Evolutionary conservation across 2,329 filamentous ascomycete genomes (phyloP).

Genomic region (Aspergillus aculeatus): DNA sequence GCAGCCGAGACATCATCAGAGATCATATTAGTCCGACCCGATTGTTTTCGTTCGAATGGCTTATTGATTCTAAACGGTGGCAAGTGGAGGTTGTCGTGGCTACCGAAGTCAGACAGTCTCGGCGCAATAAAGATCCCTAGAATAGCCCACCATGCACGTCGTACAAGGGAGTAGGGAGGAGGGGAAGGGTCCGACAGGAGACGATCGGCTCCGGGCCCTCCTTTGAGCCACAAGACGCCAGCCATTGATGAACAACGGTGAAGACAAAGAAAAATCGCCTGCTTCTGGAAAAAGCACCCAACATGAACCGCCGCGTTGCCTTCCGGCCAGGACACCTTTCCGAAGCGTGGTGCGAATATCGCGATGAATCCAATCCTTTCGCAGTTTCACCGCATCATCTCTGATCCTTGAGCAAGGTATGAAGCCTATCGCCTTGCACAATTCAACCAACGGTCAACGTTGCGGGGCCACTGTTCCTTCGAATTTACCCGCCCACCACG

Average conservation of each 20-base stretch:
- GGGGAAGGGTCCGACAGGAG: slow-evolving; percentile 9
- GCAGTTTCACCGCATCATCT: slow-evolving; percentile 11
- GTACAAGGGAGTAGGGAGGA: slow-evolving; percentile 20
- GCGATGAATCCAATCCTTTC: slow-evolving; percentile 22
- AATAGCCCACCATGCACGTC: slow-evolving; percentile 20
- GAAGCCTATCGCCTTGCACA: slow-evolving; percentile 4
- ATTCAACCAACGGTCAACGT: slow-evolving; percentile 5
- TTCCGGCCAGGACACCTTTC: slow-evolving; percentile 11
- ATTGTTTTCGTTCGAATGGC: neutral
- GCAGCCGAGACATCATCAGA: neutral
- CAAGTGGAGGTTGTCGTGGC: slow-evolving; percentile 3
- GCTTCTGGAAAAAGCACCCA: slow-evolving; percentile 12
- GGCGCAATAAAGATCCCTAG: slow-evolving; percentile 13
- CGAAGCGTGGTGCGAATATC: slow-evolving; percentile 15
- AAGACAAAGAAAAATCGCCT: slow-evolving; percentile 7
- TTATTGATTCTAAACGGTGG: neutral
- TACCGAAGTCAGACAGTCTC: slow-evolving; percentile 7
- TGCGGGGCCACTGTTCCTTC: slow-evolving; percentile 1
- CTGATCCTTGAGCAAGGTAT: slow-evolving; percentile 8
- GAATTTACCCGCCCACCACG: neutral
- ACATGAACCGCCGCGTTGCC: slow-evolving; percentile 10
- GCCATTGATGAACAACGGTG: slow-evolving; percentile 1
- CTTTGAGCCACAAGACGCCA: slow-evolving; percentile 12
- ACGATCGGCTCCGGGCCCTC: slow-evolving; percentile 6
- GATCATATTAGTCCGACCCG: neutral